Percentiles rank a stretch among this genome's conserved stretches.
Evolutionary conservation across 352 stramenopile genomes (phyloP).

Genomic region (Globisporangium rhizosaccharum): DNA sequence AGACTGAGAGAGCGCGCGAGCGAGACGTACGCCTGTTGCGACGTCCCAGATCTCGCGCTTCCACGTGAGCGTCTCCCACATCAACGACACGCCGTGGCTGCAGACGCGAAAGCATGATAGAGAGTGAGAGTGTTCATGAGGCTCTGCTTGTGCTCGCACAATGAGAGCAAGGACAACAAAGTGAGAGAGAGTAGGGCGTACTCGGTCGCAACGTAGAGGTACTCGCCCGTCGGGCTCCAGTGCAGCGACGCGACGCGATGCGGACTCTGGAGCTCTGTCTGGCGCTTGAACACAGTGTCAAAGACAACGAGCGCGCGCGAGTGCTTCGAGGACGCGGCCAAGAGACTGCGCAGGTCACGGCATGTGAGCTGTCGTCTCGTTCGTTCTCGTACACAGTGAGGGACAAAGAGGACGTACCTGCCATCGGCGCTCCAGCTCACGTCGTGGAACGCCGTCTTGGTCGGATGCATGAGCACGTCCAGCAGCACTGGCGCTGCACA

Average conservation of each 20-base stretch:
- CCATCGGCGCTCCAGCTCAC: constrained; percentile 70
- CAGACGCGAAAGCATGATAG: background rate
- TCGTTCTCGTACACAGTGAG: background rate
- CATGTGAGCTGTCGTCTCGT: background rate
- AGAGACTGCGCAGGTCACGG: constrained; percentile 20
- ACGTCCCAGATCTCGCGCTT: constrained; percentile 77
- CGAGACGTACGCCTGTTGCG: constrained; percentile 35
- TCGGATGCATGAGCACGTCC: constrained; percentile 57
- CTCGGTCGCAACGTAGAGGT: constrained; percentile 71
- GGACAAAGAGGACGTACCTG: constrained; percentile 15
- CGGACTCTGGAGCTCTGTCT: constrained; percentile 57
- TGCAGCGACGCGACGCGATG: constrained; percentile 42
- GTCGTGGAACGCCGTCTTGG: constrained; percentile 39
- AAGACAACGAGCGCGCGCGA: constrained; percentile 50
- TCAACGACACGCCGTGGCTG: constrained; percentile 53
- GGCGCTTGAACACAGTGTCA: constrained; percentile 48
- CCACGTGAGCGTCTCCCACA: constrained; percentile 81
- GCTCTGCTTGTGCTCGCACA: background rate
- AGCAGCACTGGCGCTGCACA: constrained; percentile 32
- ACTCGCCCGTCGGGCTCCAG: constrained; percentile 81
- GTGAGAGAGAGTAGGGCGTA: constrained; percentile 19
- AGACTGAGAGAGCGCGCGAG: background rate
- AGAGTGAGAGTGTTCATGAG: too few species aligned
- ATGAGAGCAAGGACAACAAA: background rate
- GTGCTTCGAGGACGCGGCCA: constrained; percentile 48